Conservation (phyloP, 768 basidiomycete species). For the Suillus americanus region DNA sequence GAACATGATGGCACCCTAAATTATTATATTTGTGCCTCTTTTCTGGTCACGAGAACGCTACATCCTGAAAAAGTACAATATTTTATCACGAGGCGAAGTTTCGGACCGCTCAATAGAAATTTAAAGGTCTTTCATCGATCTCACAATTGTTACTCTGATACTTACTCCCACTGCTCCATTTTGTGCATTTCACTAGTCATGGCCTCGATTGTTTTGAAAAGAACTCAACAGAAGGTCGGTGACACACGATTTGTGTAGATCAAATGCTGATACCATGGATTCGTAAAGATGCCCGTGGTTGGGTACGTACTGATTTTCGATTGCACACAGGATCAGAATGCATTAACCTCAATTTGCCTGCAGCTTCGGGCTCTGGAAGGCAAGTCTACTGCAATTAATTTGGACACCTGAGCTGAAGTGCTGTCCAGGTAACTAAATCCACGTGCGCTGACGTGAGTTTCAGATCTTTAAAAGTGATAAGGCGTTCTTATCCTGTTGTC, state of each 20-base stretch:
- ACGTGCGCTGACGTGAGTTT: slow-evolving; percentile 57
- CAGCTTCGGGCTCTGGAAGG: slow-evolving; percentile 77
- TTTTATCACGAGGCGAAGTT: slow-evolving; percentile 7
- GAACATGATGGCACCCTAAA: slow-evolving; percentile 1
- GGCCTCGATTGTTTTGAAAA: slow-evolving; percentile 53
- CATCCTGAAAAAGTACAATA: slow-evolving; percentile 3
- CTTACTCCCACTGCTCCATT: slow-evolving; percentile 12
- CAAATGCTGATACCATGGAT: background rate
- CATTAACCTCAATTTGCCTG: background rate
- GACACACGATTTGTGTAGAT: slow-evolving; percentile 5
- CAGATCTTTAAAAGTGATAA: background rate
- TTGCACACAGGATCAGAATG: slow-evolving; percentile 5
- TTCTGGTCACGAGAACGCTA: slow-evolving; percentile 12
- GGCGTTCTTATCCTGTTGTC: background rate
- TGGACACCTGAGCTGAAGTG: slow-evolving; percentile 4
- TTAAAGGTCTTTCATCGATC: background rate
- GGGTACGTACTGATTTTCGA: slow-evolving; percentile 41
- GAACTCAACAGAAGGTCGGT: slow-evolving; percentile 58
- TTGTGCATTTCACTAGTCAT: slow-evolving; percentile 31
- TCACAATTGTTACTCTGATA: slow-evolving; percentile 10
- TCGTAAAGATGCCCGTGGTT: slow-evolving; percentile 63
- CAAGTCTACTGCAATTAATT: slow-evolving; percentile 20
- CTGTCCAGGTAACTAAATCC: slow-evolving; percentile 51
- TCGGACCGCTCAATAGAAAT: slow-evolving; percentile 14
- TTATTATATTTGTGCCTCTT: slow-evolving; percentile 6